Evolutionary conservation across 2,329 filamentous ascomycete genomes (phyloP).

Genomic region (Paecilomyces fulvus): DNA sequence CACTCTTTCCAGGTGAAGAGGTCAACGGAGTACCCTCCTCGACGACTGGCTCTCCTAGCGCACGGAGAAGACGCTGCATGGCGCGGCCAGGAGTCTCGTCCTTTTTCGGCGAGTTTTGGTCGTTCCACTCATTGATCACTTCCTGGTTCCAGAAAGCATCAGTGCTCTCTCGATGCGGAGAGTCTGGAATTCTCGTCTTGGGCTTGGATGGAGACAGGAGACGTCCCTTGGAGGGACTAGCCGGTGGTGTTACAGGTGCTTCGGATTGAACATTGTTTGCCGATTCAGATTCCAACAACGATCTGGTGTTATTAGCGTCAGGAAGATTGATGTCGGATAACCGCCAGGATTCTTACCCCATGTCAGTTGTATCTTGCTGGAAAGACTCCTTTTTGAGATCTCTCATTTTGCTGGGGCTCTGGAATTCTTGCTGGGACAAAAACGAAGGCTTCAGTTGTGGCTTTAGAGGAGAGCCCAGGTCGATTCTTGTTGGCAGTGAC

Average conservation of each 20-base stretch:
- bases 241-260: conserved; percentile 29
- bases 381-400: conserved; percentile 11
- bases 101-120: conserved; percentile 46
- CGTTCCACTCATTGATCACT: conserved; percentile 46
- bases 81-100: conserved; percentile 9
- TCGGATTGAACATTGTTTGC: neutral
- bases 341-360: neutral
- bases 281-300: neutral
- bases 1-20: conserved; percentile 7
- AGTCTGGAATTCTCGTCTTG: conserved; percentile 37
- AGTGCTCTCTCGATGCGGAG: conserved; percentile 41
- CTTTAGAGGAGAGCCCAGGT: conserved; percentile 4
- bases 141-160: conserved; percentile 49
- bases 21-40: conserved; percentile 17
- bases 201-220: conserved; percentile 43
- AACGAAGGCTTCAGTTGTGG: conserved; percentile 9
- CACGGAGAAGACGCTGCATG: conserved; percentile 15
- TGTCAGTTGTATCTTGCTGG: neutral
- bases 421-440: conserved; percentile 13
- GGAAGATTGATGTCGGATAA: neutral
- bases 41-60: conserved; percentile 31
- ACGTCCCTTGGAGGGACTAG: conserved; percentile 34
- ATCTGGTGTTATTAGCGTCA: neutral
- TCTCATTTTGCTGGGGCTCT: conserved; percentile 15
- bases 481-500: conserved; percentile 6